These are phyloP conservation scores for Cadophora sp. DNA, from an alignment of 2,329 filamentous ascomycete genomes.

Conservation along the genomic window DNA sequence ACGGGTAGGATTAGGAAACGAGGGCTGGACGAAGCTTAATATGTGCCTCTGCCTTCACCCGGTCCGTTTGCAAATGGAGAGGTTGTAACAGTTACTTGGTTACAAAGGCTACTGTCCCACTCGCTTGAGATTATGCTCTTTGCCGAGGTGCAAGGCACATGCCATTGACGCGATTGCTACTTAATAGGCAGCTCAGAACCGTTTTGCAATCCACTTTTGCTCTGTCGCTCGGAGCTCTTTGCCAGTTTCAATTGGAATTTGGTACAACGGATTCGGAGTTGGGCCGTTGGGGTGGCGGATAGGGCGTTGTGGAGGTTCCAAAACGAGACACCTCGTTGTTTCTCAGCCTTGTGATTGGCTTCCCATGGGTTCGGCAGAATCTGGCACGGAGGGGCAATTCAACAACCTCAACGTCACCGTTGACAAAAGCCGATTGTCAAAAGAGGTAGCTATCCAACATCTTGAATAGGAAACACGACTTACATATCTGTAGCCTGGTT, in stretches of 20 bases:
- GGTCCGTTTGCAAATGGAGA: constrained; percentile 11
- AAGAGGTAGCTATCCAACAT: neutral
- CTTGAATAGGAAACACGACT: neutral
- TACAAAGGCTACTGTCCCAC: constrained; percentile 11
- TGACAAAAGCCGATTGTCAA: neutral
- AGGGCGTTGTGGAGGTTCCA: neutral
- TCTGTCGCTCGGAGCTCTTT: constrained; percentile 12
- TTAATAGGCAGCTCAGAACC: constrained; percentile 4
- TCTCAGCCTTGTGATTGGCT: constrained; percentile 17
- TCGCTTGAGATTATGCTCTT: constrained; percentile 20
- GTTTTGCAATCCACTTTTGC: constrained; percentile 4
- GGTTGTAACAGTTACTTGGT: constrained; percentile 2
- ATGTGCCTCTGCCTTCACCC: constrained; percentile 4
- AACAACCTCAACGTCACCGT: neutral
- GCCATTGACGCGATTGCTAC: constrained; percentile 1
- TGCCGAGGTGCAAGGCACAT: constrained; percentile 27
- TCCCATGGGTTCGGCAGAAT: neutral
- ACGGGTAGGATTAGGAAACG: neutral
- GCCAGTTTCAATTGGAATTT: constrained; percentile 13
- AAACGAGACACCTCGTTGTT: neutral
- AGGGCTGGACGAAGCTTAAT: constrained; percentile 10
- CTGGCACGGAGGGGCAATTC: constrained; percentile 1
- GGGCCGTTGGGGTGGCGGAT: constrained; percentile 3
- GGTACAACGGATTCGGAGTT: neutral
- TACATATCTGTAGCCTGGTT: too few species aligned